Conservation (phyloP, 768 basidiomycete genomes). For the Pleurotus tuber-regium region DNA sequence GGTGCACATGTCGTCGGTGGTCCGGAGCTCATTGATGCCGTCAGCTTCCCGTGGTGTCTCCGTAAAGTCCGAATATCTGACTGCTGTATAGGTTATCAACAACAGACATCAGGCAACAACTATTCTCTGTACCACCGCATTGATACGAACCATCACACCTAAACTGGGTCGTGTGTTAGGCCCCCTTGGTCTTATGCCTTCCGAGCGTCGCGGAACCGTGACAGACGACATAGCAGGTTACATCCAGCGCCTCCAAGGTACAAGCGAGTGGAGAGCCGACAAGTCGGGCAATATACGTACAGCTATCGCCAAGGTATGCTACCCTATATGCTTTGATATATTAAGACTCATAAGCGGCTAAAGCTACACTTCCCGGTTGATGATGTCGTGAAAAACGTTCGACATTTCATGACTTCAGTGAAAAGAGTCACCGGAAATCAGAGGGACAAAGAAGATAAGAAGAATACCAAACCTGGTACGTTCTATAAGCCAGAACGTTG, state of each 20-base stretch:
- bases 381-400: slow-evolving; percentile 77
- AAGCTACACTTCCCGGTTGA: slow-evolving; percentile 74
- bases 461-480: slow-evolving; percentile 50
- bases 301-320: slow-evolving; percentile 71
- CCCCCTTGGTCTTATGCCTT: slow-evolving; percentile 94
- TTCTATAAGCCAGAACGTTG: slow-evolving; percentile 12
- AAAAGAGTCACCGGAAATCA: slow-evolving; percentile 73
- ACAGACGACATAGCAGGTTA: slow-evolving; percentile 85
- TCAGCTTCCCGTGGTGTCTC: slow-evolving; percentile 36
- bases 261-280: slow-evolving; percentile 93
- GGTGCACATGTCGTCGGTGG: slow-evolving; percentile 94
- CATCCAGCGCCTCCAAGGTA: slow-evolving; percentile 74
- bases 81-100: slow-evolving; percentile 55
- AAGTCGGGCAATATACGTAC: slow-evolving; percentile 80
- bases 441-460: slow-evolving; percentile 47
- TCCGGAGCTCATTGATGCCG: slow-evolving; percentile 82
- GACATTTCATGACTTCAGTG: slow-evolving; percentile 71
- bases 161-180: slow-evolving; percentile 77
- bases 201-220: slow-evolving; percentile 90
- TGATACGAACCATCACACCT: slow-evolving; percentile 76
- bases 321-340: slow-evolving; percentile 3
- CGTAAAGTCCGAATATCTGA: slow-evolving; percentile 10
- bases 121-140: slow-evolving; percentile 78
- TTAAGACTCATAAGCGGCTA: not conserved
- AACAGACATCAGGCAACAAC: slow-evolving; percentile 78